Evolutionary conservation across 768 basidiomycete species (phyloP).

Genomic region (Auricularia cornea): DNA sequence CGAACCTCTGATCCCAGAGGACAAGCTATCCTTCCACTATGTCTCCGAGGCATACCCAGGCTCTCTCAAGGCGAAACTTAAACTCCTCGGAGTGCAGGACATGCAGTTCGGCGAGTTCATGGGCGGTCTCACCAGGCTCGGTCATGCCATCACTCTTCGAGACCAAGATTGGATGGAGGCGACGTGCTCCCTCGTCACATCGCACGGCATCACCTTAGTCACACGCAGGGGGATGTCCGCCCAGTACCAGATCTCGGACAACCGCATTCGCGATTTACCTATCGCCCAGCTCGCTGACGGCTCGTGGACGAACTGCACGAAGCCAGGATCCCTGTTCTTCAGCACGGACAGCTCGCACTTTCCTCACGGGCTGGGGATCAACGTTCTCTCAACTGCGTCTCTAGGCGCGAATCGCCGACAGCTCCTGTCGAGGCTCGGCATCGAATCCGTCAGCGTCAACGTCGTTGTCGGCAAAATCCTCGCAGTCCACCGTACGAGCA

Average conservation of each 20-base stretch:
- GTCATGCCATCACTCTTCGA: not conserved
- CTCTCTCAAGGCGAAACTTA: not conserved
- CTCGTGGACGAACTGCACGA: not conserved
- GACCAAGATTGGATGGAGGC: not conserved
- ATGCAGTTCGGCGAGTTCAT: not conserved
- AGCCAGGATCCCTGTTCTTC: not conserved
- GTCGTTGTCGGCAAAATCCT: not conserved
- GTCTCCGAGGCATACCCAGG: not conserved
- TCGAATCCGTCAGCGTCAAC: not conserved
- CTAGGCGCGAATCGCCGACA: not conserved
- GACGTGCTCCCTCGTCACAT: not conserved
- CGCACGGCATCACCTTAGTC: not conserved
- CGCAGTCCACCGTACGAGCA: not conserved
- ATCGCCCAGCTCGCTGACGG: not conserved
- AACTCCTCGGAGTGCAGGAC: not conserved
- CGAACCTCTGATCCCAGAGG: not conserved
- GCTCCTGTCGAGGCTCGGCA: not conserved
- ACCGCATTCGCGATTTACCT: not conserved
- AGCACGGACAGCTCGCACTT: not conserved
- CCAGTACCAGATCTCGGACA: not conserved
- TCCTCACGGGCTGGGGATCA: not conserved
- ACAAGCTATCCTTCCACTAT: not conserved
- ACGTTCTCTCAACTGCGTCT: not conserved
- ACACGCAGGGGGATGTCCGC: not conserved
- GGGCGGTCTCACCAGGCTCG: not conserved